A percentile compares a stretch with the other conserved stretches of the same genome.
phyloP scores from a whole-genome alignment of 805 yeast species.

The Saturnispora bothae region DNA sequence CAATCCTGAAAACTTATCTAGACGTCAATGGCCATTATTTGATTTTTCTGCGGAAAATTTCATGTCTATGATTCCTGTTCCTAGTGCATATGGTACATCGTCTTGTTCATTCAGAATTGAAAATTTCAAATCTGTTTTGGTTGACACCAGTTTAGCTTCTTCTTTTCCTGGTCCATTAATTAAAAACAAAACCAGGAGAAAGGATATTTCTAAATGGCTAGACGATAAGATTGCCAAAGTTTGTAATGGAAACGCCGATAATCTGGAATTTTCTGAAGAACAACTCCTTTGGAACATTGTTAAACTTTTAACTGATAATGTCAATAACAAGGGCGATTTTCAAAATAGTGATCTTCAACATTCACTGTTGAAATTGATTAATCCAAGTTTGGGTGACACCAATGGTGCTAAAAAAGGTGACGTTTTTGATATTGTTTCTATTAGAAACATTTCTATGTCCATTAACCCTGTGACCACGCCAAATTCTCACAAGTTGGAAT shows the following conservation, averaged over 20 bases:
- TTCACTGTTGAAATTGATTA: constrained; percentile 29
- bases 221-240: constrained; percentile 24
- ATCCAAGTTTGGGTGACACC: constrained; percentile 29
- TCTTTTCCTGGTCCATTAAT: constrained; percentile 62
- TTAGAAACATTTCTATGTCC: constrained; percentile 12
- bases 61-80: constrained; percentile 35
- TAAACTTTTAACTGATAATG: constrained; percentile 16
- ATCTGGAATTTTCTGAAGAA: constrained; percentile 13
- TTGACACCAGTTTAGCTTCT: constrained; percentile 38
- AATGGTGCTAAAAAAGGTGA: constrained; percentile 2
- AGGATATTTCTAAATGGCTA: constrained; percentile 66
- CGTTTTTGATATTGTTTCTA: constrained; percentile 14
- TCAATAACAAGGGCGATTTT: constrained; percentile 22
- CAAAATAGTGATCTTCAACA: constrained; percentile 21
- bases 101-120: constrained; percentile 29
- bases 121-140: constrained; percentile 25
- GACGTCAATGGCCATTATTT: constrained; percentile 68
- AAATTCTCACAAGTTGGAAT: constrained; percentile 21
- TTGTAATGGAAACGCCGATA: constrained; percentile 13
- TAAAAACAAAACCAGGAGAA: constrained; percentile 45
- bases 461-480: constrained; percentile 11
- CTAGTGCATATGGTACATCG: constrained; percentile 27
- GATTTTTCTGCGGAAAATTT: constrained; percentile 47
- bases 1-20: constrained; percentile 44
- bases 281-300: constrained; percentile 23